Conservation (phyloP, 768 basidiomycete species). For the Cubamyces sp. region DNA sequence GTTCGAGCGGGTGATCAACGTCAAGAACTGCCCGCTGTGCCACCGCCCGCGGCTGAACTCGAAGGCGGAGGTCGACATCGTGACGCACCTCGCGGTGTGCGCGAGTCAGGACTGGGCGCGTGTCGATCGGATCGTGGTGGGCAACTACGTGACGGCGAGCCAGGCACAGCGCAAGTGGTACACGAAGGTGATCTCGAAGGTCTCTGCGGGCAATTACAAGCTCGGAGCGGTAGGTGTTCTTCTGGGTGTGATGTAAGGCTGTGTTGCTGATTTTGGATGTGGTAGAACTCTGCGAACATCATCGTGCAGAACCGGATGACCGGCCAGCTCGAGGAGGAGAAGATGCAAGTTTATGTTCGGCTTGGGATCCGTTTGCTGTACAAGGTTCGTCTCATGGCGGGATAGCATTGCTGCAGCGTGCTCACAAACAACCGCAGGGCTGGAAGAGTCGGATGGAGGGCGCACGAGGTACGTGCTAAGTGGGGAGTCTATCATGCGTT, state of each 20-base stretch:
- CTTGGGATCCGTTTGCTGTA: slow-evolving; percentile 92
- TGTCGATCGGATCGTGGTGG: slow-evolving; percentile 88
- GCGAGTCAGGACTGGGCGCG: slow-evolving; percentile 91
- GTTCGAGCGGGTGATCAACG: slow-evolving; percentile 87
- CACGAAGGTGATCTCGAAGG: slow-evolving; percentile 85
- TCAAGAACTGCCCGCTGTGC: slow-evolving; percentile 93
- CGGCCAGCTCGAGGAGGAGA: slow-evolving; percentile 94
- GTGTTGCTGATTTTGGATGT: background rate
- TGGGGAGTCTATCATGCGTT: background rate
- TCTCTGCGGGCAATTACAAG: slow-evolving; percentile 84
- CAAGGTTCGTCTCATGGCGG: slow-evolving; percentile 50
- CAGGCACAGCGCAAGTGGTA: slow-evolving; percentile 99
- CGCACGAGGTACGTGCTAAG: slow-evolving; percentile 60
- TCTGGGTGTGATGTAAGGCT: background rate
- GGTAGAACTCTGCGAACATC: slow-evolving; percentile 94
- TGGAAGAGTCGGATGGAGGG: slow-evolving; percentile 90
- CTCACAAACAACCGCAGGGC: slow-evolving; percentile 49
- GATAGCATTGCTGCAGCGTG: background rate
- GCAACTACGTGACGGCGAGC: slow-evolving; percentile 91
- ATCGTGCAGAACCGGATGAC: slow-evolving; percentile 94
- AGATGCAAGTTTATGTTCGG: slow-evolving; percentile 95
- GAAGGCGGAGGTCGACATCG: slow-evolving; percentile 91
- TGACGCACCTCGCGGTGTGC: slow-evolving; percentile 97
- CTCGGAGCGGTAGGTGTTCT: slow-evolving; percentile 77
- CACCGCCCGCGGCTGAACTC: slow-evolving; percentile 83